Evolutionary conservation across 768 basidiomycete species (phyloP).

Genomic region (Kwoniella botswanensis): DNA sequence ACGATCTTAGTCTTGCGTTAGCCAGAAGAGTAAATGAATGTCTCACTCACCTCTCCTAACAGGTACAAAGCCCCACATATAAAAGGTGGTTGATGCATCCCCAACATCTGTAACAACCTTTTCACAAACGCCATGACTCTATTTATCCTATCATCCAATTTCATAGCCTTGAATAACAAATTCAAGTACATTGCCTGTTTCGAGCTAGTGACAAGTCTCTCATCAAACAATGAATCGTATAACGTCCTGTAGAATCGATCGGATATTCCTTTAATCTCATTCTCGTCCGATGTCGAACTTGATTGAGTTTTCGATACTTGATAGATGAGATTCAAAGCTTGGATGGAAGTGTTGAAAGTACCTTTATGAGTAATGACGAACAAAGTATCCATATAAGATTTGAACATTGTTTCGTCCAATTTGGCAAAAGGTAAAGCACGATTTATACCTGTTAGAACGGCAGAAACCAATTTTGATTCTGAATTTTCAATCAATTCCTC

Average conservation of each 20-base stretch:
- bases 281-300: conserved; percentile 18
- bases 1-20: too few species aligned
- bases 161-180: conserved; percentile 85
- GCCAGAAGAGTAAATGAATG: background rate
- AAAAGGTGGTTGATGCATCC: conserved; percentile 78
- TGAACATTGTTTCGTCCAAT: conserved; percentile 75
- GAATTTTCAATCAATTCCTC: conserved; percentile 70
- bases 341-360: conserved; percentile 95
- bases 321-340: conserved; percentile 85
- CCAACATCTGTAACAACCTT: conserved; percentile 80
- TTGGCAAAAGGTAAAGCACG: conserved; percentile 92
- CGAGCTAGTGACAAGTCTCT: conserved; percentile 75
- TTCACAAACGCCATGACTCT: conserved; percentile 81
- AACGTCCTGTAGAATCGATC: conserved; percentile 71
- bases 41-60: conserved; percentile 71
- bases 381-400: conserved; percentile 85
- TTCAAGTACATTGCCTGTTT: conserved; percentile 99
- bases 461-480: conserved; percentile 82
- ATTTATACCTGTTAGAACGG: conserved; percentile 90
- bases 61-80: conserved; percentile 85
- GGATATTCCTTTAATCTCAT: conserved; percentile 50
- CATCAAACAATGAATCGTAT: conserved; percentile 86
- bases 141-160: conserved; percentile 66
- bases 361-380: conserved; percentile 94
- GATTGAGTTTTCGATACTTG: conserved; percentile 64